Conservation (phyloP, 192 early-diverging fungal genomes). For the Endogone sp. region DNA sequence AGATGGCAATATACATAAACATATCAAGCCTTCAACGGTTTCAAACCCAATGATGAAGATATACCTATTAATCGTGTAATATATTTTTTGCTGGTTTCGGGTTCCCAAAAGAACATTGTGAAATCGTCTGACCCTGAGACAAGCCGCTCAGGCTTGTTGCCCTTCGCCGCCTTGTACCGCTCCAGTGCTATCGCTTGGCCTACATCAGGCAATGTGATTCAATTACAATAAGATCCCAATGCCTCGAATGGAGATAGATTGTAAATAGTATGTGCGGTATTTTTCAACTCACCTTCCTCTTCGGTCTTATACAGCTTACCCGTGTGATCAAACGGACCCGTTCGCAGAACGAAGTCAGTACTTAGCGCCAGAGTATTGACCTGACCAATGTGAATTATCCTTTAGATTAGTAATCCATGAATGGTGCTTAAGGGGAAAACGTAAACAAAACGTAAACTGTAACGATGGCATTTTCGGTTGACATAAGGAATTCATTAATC, state of each 20-base stretch:
- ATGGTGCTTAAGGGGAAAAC: too few relatives aligned
- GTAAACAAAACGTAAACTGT: too few relatives aligned
- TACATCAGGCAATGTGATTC: not conserved
- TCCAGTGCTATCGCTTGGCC: constrained; percentile 68
- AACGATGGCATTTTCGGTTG: too few relatives aligned
- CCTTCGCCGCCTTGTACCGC: constrained; percentile 73
- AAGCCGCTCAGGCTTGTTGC: constrained; percentile 68
- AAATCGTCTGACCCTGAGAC: constrained; percentile 97
- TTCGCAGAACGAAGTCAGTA: constrained; percentile 88
- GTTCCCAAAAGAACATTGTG: constrained; percentile 97
- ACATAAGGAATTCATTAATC: too few relatives aligned
- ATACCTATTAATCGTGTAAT: constrained; percentile 73
- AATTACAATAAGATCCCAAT: not conserved
- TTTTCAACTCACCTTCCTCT: constrained; percentile 44
- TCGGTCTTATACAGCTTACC: constrained; percentile 50
- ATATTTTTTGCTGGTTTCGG: constrained; percentile 73
- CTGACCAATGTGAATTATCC: too few relatives aligned
- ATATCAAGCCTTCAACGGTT: too few relatives aligned
- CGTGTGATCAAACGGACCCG: constrained; percentile 89
- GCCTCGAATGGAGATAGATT: not conserved
- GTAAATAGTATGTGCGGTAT: too few relatives aligned
- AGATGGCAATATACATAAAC: too few relatives aligned
- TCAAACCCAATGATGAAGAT: too few relatives aligned
- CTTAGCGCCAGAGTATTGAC: constrained; percentile 88
- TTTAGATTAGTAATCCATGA: too few relatives aligned